Percentiles rank a stretch among this genome's conserved stretches.
Evolutionary conservation across 78 protist species (phyloP).

Genomic region (Dictyostelium intermedium): DNA sequence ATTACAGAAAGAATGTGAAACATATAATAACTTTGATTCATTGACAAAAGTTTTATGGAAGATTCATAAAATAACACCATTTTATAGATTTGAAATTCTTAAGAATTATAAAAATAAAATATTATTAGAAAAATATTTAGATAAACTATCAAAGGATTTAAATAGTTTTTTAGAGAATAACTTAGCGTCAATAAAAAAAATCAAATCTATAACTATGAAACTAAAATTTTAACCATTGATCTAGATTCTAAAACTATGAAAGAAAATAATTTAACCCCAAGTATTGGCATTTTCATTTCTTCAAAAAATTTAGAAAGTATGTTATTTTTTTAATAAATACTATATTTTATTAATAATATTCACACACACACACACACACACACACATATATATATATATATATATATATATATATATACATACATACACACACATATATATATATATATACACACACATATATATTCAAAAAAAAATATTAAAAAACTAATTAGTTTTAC

Average conservation of each 20-base stretch:
- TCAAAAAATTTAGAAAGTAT: not conserved
- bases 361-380: too few relatives aligned
- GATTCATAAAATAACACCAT: not conserved
- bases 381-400: too few relatives aligned
- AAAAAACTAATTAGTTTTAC: not conserved
- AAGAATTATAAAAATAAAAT: not conserved
- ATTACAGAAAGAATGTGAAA: not conserved
- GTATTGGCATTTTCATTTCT: not conserved
- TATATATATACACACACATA: too few relatives aligned
- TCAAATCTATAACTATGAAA: not conserved
- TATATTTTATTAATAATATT: too few relatives aligned
- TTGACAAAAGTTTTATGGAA: not conserved
- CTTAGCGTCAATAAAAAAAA: not conserved
- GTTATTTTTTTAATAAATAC: too few relatives aligned
- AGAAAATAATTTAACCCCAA: not conserved
- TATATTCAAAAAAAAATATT: too few relatives aligned
- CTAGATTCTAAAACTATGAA: not conserved
- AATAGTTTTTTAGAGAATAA: not conserved
- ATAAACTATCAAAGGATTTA: not conserved
- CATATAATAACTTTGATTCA: not conserved
- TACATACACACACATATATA: too few relatives aligned
- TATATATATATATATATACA: too few relatives aligned
- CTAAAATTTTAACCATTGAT: not conserved
- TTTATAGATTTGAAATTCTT: not conserved
- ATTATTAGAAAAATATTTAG: not conserved